Conservation (phyloP, 2,329 filamentous ascomycete genomes). For the Xylaria sp. region DNA sequence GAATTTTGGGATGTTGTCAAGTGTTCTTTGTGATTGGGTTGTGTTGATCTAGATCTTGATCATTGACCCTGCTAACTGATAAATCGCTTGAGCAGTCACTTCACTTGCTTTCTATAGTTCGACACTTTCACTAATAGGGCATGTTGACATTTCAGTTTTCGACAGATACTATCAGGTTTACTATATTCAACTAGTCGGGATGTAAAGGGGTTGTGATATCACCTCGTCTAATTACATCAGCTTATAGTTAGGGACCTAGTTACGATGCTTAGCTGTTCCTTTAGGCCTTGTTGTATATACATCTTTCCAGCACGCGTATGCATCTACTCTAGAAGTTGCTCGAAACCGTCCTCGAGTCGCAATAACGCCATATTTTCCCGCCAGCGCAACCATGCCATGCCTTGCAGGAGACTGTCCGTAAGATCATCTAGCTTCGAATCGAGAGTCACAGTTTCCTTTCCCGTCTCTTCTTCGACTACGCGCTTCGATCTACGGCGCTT, state of each 20-base stretch:
- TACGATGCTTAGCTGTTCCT: neutral
- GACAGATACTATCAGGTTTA: too few species aligned
- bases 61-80: neutral
- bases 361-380: slow-evolving; percentile 65
- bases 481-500: slow-evolving; percentile 18
- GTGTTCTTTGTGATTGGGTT: neutral
- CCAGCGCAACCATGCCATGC: slow-evolving; percentile 81
- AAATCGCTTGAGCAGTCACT: neutral
- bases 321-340: slow-evolving; percentile 32
- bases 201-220: too few species aligned
- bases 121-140: too few species aligned
- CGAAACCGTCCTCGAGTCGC: slow-evolving; percentile 45
- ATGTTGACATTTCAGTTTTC: too few species aligned
- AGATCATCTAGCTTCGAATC: slow-evolving; percentile 79
- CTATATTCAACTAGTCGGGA: too few species aligned
- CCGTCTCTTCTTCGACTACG: slow-evolving; percentile 44
- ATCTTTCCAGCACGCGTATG: neutral
- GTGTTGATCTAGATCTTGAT: neutral
- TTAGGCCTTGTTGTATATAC: neutral
- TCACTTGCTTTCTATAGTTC: too few species aligned
- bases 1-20: neutral
- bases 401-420: slow-evolving; percentile 82
- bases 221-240: too few species aligned
- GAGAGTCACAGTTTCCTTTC: slow-evolving; percentile 19
- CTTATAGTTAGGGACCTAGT: neutral